phyloP scores from a whole-genome alignment of 257 asterid species.

The Paraleonurus japonicus region DNA sequence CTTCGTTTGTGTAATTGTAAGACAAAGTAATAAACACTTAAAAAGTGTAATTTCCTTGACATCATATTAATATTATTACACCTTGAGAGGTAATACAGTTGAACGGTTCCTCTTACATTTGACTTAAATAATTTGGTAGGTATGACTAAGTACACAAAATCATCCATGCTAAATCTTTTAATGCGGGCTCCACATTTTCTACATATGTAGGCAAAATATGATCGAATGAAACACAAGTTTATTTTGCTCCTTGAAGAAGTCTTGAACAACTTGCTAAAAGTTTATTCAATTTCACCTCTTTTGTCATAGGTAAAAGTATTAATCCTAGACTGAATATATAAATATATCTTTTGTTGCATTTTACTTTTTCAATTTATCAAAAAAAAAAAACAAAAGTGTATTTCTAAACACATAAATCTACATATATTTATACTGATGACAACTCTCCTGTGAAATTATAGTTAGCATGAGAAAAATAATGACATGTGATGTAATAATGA shows the following conservation, averaged over 20 bases:
- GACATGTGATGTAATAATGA: too few relatives aligned
- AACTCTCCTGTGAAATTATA: too few relatives aligned
- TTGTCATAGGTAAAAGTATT: not conserved
- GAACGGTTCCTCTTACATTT: slow-evolving; percentile 63
- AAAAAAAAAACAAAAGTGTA: too few relatives aligned
- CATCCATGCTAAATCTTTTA: not conserved
- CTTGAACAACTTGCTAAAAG: not conserved
- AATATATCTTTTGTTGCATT: too few relatives aligned
- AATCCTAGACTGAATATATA: too few relatives aligned
- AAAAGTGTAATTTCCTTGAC: not conserved
- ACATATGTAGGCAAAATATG: not conserved
- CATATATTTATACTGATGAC: too few relatives aligned
- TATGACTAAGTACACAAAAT: slow-evolving; percentile 35
- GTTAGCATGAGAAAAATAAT: too few relatives aligned
- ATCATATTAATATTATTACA: not conserved
- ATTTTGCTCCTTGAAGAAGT: not conserved
- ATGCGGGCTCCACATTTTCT: not conserved
- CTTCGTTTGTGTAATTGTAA: not conserved
- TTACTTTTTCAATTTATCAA: too few relatives aligned
- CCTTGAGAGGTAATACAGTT: slow-evolving; percentile 36
- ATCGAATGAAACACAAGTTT: not conserved
- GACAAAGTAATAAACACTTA: not conserved
- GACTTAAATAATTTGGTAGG: slow-evolving; percentile 42
- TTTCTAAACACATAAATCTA: too few relatives aligned
- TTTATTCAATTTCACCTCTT: not conserved